Conservation (phyloP, 108 stramenopile species). For the Pseudonitzschia pungens region DNA sequence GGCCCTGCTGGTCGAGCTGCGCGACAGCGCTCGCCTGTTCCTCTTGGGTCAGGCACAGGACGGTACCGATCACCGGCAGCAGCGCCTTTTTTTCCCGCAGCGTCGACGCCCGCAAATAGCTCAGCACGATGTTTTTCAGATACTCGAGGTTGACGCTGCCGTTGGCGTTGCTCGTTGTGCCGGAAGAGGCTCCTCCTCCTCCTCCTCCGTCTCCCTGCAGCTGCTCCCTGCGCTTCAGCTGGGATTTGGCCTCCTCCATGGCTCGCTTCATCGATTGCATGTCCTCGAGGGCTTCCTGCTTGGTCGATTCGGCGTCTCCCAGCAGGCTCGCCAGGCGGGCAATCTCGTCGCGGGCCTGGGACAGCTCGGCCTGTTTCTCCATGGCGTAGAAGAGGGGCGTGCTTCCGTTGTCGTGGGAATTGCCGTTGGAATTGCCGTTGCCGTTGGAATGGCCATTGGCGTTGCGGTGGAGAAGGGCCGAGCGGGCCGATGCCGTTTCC, state of each 20-base stretch:
- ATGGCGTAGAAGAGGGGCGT: conserved; percentile 87
- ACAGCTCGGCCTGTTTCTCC: conserved; percentile 88
- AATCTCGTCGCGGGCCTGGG: conserved; percentile 83
- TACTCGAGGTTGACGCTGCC: conserved; percentile 76
- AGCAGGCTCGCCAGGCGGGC: conserved; percentile 72
- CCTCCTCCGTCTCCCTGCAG: conserved; percentile 22
- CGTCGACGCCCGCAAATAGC: conserved; percentile 74
- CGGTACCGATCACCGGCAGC: conserved; percentile 79
- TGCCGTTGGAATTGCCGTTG: conserved; percentile 15
- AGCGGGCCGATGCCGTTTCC: conserved; percentile 20
- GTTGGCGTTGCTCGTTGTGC: conserved; percentile 43
- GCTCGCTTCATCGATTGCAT: conserved; percentile 63
- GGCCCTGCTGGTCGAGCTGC: conserved; percentile 49
- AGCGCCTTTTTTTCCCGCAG: conserved; percentile 65
- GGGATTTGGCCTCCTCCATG: conserved; percentile 73
- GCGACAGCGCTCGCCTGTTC: conserved; percentile 63
- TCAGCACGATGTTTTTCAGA: conserved; percentile 85
- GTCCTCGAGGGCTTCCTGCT: conserved; percentile 73
- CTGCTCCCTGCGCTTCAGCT: conserved; percentile 61
- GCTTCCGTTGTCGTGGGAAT: conserved; percentile 27
- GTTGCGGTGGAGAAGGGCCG: not conserved
- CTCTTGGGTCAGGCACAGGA: conserved; percentile 77
- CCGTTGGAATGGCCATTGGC: not conserved
- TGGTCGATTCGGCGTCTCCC: conserved; percentile 73
- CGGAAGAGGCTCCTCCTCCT: not conserved